phyloP scores from a whole-genome alignment of 73 alveolate genomes.

The Tetrahymena elliotti region DNA sequence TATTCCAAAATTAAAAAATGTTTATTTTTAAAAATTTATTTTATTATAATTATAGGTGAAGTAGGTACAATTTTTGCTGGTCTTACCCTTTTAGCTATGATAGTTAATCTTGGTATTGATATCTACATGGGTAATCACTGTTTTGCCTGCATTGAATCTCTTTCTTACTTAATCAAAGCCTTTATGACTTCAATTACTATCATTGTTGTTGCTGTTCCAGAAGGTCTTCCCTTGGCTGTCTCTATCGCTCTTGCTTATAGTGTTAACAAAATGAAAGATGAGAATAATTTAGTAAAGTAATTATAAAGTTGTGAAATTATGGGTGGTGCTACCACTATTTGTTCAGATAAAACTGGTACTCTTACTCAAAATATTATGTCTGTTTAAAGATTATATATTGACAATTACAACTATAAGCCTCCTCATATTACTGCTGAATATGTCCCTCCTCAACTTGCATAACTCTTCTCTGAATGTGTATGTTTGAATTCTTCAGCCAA shows the following conservation, averaged over 20 bases:
- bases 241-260: constrained; percentile 93
- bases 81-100: constrained; percentile 69
- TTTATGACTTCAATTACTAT: constrained; percentile 81
- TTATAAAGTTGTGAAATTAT: constrained; percentile 83
- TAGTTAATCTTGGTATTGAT: constrained; percentile 32
- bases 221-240: constrained; percentile 98
- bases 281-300: constrained; percentile 83
- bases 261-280: constrained; percentile 89
- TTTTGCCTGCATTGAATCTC: constrained; percentile 10
- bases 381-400: constrained; percentile 20
- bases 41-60: too few relatives aligned
- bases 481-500: constrained; percentile 30
- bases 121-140: constrained; percentile 11
- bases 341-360: constrained; percentile 95
- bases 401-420: constrained; percentile 13
- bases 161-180: constrained; percentile 54
- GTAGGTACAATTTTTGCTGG: constrained; percentile 74
- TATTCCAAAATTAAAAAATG: too few relatives aligned
- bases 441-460: constrained; percentile 5
- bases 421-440: not conserved
- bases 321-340: constrained; percentile 92
- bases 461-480: constrained; percentile 20
- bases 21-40: too few relatives aligned
- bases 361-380: constrained; percentile 87
- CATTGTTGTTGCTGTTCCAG: constrained; percentile 96